A percentile compares a stretch with the other conserved stretches of the same genome.
phyloP scores from a whole-genome alignment of 1,284 basidiomycete species.

The Ustilago bromivora region DNA sequence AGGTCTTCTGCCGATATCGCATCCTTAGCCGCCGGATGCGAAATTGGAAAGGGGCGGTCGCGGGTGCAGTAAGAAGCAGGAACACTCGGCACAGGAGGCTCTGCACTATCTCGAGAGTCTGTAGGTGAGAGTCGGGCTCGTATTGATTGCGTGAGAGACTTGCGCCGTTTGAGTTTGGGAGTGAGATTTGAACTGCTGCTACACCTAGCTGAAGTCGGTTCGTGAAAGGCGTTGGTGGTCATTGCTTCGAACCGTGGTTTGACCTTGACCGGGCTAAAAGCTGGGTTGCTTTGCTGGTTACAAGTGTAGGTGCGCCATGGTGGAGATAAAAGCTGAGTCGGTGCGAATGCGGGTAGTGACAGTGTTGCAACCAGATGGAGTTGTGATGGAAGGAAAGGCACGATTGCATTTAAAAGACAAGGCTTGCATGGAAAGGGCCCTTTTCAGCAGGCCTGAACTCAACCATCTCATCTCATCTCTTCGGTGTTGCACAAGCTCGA shows the following conservation, averaged over 20 bases:
- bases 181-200: not conserved
- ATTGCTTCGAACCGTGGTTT: not conserved
- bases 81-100: not conserved
- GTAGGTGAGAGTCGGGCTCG: not conserved
- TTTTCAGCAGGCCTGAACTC: too few relatives aligned
- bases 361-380: not conserved
- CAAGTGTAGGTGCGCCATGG: too few relatives aligned
- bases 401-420: not conserved
- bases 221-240: not conserved
- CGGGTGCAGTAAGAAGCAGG: not conserved
- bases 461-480: too few relatives aligned
- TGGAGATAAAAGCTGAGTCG: too few relatives aligned
- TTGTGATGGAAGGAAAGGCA: not conserved
- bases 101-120: not conserved
- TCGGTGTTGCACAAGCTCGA: too few relatives aligned
- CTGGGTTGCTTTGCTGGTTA: too few relatives aligned
- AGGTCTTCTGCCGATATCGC: conserved; percentile 3
- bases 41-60: not conserved
- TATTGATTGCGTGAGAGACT: not conserved
- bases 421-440: not conserved
- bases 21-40: not conserved
- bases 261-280: too few relatives aligned
- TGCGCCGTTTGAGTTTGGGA: not conserved
- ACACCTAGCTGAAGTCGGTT: not conserved
- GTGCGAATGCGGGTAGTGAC: too few relatives aligned